Base-by-base conservation (phyloP, 805 yeast genomes). In the Myxozyma sirexii region DNA sequence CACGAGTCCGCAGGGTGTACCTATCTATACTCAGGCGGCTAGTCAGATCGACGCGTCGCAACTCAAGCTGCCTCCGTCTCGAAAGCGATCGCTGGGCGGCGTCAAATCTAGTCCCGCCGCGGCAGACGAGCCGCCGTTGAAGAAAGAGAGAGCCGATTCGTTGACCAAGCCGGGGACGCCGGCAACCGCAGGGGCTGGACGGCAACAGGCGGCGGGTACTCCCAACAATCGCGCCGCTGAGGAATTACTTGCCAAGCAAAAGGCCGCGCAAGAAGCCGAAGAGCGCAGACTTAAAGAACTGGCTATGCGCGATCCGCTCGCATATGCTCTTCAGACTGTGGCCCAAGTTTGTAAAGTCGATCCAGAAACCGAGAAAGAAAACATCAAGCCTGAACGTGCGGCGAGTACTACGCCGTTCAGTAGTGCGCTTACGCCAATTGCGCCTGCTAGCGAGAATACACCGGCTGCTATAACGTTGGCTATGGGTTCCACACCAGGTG, bases 1-100 rank as follows among this genome's bases (percentile, higher is more conserved):
- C 2, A 24, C 51, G 12, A 58, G 63, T 24, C 65, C 66, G 13
- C 65, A 60, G 31, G 66, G 64, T 7, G 62, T 62, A 10, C 66
- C 66, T 29, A 44, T 62, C 4, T 62, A 62, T 41, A 62, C 64
- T 15, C 56, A 46, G 29, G 41, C 44, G 17, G 29, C 52, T 13
- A 31, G 37, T 4, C 60, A n/a, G 42, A 31, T 62, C 26, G 66
- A 58, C 15, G 17, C 37, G 21, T 26, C 62, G 24, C 66, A 62
- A 44, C 45, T 62, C 15, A 62, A 62, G 39, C 29, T 62, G 38
- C 66, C 66, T 4, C 39, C 38, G 26, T n/a, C 27, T 17, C 33
- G 62, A 12, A 60, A 60, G 48, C 54, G 65, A 12, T 49, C 63
- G 19, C 39, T 54, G 17, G 53, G 46, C 2, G 54, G 46, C 6